Percentiles rank a stretch among this genome's conserved stretches.
Evolutionary conservation across 306 rosid genomes (phyloP).

Genomic region (Vigna mungo): DNA sequence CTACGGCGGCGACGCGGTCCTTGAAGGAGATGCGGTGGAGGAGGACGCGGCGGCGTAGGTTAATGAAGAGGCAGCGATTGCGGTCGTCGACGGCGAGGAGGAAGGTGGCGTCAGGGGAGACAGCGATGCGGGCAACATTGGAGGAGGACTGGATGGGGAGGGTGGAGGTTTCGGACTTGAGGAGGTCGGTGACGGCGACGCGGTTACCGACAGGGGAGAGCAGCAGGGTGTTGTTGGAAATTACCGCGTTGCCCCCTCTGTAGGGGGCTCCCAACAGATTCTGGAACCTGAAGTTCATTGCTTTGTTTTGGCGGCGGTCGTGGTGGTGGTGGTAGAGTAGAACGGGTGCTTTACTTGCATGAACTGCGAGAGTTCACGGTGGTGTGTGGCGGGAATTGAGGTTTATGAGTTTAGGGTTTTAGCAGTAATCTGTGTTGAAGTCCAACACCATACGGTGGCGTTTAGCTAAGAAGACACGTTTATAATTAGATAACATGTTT

Average conservation of each 20-base stretch:
- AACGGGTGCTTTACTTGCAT: not conserved
- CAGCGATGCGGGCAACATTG: conserved; percentile 74
- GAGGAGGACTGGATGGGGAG: conserved; percentile 84
- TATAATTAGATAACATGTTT: too few species aligned
- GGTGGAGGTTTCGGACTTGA: conserved; percentile 72
- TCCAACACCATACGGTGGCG: not conserved
- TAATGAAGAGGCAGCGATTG: conserved; percentile 79
- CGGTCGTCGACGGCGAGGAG: conserved; percentile 79
- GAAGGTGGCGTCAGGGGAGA: conserved; percentile 81
- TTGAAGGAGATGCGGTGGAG: conserved; percentile 91
- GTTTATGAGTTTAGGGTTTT: conserved; percentile 38
- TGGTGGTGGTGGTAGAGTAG: not conserved
- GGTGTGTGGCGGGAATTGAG: conserved; percentile 31
- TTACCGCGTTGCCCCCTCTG: conserved; percentile 82
- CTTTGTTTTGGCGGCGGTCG: not conserved
- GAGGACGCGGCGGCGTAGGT: conserved; percentile 82
- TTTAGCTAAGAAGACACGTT: not conserved
- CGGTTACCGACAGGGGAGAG: conserved; percentile 94
- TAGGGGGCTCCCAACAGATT: conserved; percentile 96
- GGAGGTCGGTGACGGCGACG: conserved; percentile 78
- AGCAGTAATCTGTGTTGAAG: not conserved
- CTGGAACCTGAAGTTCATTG: conserved; percentile 88
- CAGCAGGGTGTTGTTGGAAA: conserved; percentile 67
- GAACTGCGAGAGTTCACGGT: not conserved
- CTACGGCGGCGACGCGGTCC: conserved; percentile 58